phyloP scores from a whole-genome alignment of 495 filamentous ascomycete species.

The Lophium mytilinum region DNA sequence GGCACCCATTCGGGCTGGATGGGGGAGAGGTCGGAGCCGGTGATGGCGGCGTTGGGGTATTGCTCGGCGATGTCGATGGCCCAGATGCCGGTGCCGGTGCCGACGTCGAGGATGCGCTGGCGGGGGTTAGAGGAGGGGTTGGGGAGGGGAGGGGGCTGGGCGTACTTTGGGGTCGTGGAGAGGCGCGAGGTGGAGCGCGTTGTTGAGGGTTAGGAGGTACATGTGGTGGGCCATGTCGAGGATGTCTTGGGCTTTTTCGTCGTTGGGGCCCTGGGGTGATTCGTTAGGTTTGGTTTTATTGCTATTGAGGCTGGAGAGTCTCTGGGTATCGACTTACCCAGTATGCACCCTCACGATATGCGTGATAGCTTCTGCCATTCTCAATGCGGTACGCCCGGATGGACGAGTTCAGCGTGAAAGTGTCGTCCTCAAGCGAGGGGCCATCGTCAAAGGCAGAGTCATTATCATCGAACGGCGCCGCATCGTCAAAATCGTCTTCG shows the following conservation, averaged over 20 bases:
- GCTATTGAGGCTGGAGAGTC: not conserved
- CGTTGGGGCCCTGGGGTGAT: conserved; percentile 27
- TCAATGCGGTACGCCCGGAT: conserved; percentile 19
- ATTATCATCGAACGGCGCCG: conserved; percentile 2
- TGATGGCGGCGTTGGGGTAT: conserved; percentile 49
- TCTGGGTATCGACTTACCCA: not conserved
- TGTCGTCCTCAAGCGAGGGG: conserved; percentile 18
- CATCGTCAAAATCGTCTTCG: conserved; percentile 2
- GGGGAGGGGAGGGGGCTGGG: not conserved
- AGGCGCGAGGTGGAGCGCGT: conserved; percentile 28
- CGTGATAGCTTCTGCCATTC: conserved; percentile 23
- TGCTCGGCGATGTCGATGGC: conserved; percentile 33
- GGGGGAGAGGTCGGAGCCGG: conserved; percentile 55
- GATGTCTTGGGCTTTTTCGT: conserved; percentile 32
- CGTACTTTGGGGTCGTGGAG: conserved; percentile 17
- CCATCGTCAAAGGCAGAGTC: conserved; percentile 19
- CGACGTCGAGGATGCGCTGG: conserved; percentile 26
- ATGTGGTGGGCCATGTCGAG: conserved; percentile 33
- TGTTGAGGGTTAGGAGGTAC: conserved; percentile 26
- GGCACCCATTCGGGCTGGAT: conserved; percentile 50
- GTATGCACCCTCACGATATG: conserved; percentile 18
- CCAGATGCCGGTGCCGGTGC: conserved; percentile 32
- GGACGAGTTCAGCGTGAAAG: conserved; percentile 15
- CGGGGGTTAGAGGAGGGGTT: not conserved
- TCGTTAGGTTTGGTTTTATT: not conserved